Conservation (phyloP, 2,329 filamentous ascomycete genomes). For the Penicillium verrucosum region DNA sequence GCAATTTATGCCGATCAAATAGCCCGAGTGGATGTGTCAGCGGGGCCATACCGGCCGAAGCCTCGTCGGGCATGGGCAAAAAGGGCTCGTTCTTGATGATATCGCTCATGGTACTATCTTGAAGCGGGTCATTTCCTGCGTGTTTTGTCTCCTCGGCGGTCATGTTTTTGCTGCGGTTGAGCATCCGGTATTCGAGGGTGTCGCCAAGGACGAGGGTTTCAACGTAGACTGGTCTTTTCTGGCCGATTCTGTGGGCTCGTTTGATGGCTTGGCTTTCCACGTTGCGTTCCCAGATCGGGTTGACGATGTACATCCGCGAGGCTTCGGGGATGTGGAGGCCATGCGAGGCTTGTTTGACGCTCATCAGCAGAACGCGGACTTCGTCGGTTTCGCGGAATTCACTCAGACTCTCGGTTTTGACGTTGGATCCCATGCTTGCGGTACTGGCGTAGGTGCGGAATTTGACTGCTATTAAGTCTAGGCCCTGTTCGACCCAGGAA, state of each 20-base stretch:
- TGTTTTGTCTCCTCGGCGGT: conserved; percentile 57
- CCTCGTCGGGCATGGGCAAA: conserved; percentile 41
- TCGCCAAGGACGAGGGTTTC: conserved; percentile 78
- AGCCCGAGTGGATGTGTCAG: conserved; percentile 32
- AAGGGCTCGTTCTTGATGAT: conserved; percentile 58
- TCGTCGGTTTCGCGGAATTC: conserved; percentile 68
- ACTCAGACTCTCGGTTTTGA: conserved; percentile 71
- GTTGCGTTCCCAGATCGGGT: conserved; percentile 78
- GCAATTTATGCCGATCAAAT: conserved; percentile 39
- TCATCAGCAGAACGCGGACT: conserved; percentile 82
- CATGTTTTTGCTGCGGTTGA: conserved; percentile 71
- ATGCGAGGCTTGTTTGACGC: conserved; percentile 82
- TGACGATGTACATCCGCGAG: conserved; percentile 83
- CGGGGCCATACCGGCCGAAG: conserved; percentile 24
- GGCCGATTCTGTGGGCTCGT: conserved; percentile 81
- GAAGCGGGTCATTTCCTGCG: conserved; percentile 56
- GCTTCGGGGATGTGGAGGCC: conserved; percentile 82
- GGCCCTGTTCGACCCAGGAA: conserved; percentile 76
- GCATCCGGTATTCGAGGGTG: conserved; percentile 81
- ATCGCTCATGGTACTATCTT: conserved; percentile 56
- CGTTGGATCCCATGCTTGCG: conserved; percentile 55
- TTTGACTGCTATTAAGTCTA: conserved; percentile 67
- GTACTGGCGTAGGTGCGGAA: conserved; percentile 56
- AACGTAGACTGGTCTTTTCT: conserved; percentile 72
- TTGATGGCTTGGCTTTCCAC: conserved; percentile 90